Conservation (phyloP, 164 flowering plant genomes). For the Buxus sempervirens region DNA sequence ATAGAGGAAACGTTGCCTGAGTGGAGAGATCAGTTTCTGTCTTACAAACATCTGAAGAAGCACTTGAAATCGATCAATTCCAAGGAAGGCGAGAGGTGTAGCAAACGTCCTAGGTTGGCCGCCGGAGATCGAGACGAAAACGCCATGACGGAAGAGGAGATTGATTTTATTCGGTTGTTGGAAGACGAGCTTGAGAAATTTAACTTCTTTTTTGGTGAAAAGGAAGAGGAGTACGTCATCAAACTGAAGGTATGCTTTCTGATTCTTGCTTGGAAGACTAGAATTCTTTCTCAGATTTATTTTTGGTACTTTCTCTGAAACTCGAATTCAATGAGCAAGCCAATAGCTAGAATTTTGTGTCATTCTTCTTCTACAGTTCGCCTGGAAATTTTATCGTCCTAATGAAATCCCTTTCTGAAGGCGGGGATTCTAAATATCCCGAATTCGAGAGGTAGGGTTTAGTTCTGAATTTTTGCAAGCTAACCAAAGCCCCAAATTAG, state of each 20-base stretch:
- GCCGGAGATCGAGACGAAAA: conserved; percentile 15
- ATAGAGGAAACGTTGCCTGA: conserved; percentile 89
- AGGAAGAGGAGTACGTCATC: conserved; percentile 90
- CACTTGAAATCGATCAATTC: conserved; percentile 54
- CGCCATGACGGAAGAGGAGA: conserved; percentile 54
- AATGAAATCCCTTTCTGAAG: background rate
- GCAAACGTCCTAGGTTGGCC: conserved; percentile 32
- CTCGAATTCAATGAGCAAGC: too few species aligned
- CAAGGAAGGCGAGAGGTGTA: conserved; percentile 27
- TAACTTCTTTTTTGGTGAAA: conserved; percentile 77
- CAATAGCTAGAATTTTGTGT: too few species aligned
- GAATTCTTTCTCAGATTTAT: background rate
- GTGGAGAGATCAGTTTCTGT: conserved; percentile 89
- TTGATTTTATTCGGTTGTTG: conserved; percentile 57
- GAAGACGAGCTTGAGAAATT: conserved; percentile 88
- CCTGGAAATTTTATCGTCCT: background rate
- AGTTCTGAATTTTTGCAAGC: too few species aligned
- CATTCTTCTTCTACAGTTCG: background rate
- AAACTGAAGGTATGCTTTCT: conserved; percentile 54
- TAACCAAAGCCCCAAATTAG: background rate
- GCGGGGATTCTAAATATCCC: too few species aligned
- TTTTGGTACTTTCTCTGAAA: background rate
- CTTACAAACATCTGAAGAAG: conserved; percentile 89
- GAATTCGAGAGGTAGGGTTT: too few species aligned
- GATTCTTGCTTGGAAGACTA: background rate